These are phyloP conservation scores for Auricularia cornea DNA, from an alignment of 768 basidiomycete species.

Conservation along the genomic window DNA sequence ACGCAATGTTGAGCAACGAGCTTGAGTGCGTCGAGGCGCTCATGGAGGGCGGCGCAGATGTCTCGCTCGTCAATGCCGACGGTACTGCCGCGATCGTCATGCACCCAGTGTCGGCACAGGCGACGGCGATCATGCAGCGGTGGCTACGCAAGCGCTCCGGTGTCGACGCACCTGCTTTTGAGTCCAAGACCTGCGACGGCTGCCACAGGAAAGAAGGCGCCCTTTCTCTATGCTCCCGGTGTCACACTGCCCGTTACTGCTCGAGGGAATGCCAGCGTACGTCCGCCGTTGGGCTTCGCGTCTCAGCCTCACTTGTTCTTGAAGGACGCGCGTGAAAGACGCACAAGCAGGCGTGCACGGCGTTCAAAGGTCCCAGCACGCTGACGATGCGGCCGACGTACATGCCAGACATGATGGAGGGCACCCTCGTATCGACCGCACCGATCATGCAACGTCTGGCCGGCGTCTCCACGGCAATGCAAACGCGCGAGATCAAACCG, in stretches of 20 bases:
- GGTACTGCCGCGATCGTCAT: constrained; percentile 15
- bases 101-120: neutral
- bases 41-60: constrained; percentile 41
- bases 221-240: constrained; percentile 31
- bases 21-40: constrained; percentile 30
- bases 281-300: constrained; percentile 10
- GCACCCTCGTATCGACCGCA: neutral
- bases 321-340: constrained; percentile 39
- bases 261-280: constrained; percentile 47
- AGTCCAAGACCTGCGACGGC: constrained; percentile 38
- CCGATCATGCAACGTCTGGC: neutral
- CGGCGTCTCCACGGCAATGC: constrained; percentile 12
- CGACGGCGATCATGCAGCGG: constrained; percentile 29
- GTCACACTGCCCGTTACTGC: constrained; percentile 43
- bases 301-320: neutral
- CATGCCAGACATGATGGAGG: too few relatives aligned
- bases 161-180: constrained; percentile 28
- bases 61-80: constrained; percentile 34
- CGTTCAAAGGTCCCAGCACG: constrained; percentile 26
- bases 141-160: constrained; percentile 42
- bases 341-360: constrained; percentile 41
- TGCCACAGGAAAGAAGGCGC: constrained; percentile 18
- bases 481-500: constrained; percentile 41
- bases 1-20: constrained; percentile 16
- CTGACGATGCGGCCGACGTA: neutral